Evolutionary conservation across 2,329 filamentous ascomycete genomes (phyloP).

Genomic region (Podosphaera fusca): DNA sequence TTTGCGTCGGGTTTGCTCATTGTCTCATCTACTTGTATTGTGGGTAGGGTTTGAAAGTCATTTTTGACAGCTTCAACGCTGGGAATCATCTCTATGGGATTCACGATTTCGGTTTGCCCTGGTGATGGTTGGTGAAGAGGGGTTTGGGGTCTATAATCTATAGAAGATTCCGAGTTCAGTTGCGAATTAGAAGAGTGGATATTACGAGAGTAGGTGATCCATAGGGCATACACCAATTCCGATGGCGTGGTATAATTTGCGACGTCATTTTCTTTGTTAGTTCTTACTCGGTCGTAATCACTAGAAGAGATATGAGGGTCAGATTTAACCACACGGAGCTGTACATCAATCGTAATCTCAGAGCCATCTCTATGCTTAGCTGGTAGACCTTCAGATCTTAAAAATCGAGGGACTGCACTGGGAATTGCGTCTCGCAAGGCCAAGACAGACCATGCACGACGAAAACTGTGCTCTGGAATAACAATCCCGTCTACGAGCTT

Average conservation of each 20-base stretch:
- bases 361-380: slow-evolving; percentile 79
- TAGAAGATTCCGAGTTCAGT: slow-evolving; percentile 37
- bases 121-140: slow-evolving; percentile 61
- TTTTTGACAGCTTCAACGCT: slow-evolving; percentile 22
- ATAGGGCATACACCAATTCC: slow-evolving; percentile 81
- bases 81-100: slow-evolving; percentile 32
- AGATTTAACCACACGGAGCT: slow-evolving; percentile 89
- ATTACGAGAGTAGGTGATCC: slow-evolving; percentile 91
- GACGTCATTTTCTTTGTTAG: slow-evolving; percentile 24
- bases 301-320: slow-evolving; percentile 39
- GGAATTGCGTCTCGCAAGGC: slow-evolving; percentile 62
- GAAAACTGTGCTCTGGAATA: slow-evolving; percentile 86
- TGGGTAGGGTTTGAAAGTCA: slow-evolving; percentile 24
- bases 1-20: slow-evolving; percentile 27
- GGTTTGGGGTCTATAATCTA: slow-evolving; percentile 40
- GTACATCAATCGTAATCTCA: slow-evolving; percentile 80
- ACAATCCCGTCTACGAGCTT: slow-evolving; percentile 81
- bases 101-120: slow-evolving; percentile 40
- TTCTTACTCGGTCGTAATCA: slow-evolving; percentile 39
- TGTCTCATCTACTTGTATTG: slow-evolving; percentile 32
- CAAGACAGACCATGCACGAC: slow-evolving; percentile 64
- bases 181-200: slow-evolving; percentile 50
- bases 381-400: slow-evolving; percentile 62
- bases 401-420: slow-evolving; percentile 56
- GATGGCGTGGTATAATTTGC: slow-evolving; percentile 29